A percentile compares a stretch with the other conserved stretches of the same genome.
Evolutionary conservation across 768 basidiomycete species (phyloP).

Genomic region (Lactarius quietus): DNA sequence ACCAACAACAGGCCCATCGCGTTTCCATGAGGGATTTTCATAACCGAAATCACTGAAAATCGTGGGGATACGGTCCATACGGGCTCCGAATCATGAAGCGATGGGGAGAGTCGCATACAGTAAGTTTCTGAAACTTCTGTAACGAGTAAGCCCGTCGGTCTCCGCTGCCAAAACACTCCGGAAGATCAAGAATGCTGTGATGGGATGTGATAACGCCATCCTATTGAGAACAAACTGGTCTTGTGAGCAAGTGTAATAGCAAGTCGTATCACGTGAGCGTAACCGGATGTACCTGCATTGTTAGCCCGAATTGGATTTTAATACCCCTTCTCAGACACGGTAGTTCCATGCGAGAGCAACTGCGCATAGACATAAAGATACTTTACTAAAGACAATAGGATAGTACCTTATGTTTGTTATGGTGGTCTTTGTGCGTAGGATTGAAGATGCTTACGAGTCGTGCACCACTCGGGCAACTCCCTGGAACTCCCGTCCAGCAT

Average conservation of each 20-base stretch:
- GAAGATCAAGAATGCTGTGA: background rate
- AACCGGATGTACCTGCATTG: background rate
- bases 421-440: background rate
- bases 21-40: background rate
- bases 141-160: background rate
- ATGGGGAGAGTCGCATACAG: background rate
- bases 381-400: background rate
- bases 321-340: background rate
- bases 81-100: background rate
- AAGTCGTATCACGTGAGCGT: background rate
- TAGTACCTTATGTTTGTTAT: background rate
- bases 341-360: background rate
- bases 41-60: background rate
- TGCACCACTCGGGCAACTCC: background rate
- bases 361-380: background rate
- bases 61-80: background rate
- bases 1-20: background rate
- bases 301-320: background rate
- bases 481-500: background rate
- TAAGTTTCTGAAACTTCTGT: background rate
- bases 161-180: background rate
- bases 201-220: background rate
- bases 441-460: background rate
- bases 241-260: background rate
- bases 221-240: background rate